Evolutionary conservation across 768 basidiomycete genomes (phyloP), one percentile per base, ranked within the genome.

Genomic region (Lactifluus volemus): DNA sequence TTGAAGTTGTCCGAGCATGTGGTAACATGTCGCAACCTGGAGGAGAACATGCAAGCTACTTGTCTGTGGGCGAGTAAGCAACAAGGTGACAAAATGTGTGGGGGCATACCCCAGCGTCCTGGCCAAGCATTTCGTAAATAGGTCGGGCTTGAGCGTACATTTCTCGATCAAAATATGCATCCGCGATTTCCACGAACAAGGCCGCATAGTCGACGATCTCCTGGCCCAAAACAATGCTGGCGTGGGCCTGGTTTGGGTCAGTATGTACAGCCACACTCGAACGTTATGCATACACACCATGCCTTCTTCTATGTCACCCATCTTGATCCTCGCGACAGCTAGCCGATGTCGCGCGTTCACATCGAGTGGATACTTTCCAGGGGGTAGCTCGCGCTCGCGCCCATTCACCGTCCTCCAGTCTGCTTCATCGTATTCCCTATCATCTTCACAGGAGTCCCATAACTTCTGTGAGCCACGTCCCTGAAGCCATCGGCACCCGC

Each of bases 401-500:
- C 29, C 72, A 56, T 25, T 63, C 49, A 56, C 21, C 55, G 65
- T 68, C 65, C 72, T 60, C 69, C 74, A 71, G 49, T 74, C 71
- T 57, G 70, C 62, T 19, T 79, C 67, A 68, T 93, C 91, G 68
- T 82, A 99, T 72, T 99, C 96, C 52, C 94, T 77, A 69, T 99
- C 96, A 69, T 99, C 95, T 34, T 81, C 81, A 56, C 84, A 81
- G 21, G 79, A 70, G 65, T 93, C 89, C 93, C 94, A 98, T 59
- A 86, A 84, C 56, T 76, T 78, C 69, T 88, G 86, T 49, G 81
- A 75, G 36, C 73, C 75, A 36, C 96, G 76, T 0, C 92, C 91
- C 70, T 98, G 92, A n/a, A 98, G 72, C 96, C 96, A 98, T 57
- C 96, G 75, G 53, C 82, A 86, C 1, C 94, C 95, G 54, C 76